Conservation (phyloP, 2,329 filamentous ascomycete genomes). For the Fusarium sp. region DNA sequence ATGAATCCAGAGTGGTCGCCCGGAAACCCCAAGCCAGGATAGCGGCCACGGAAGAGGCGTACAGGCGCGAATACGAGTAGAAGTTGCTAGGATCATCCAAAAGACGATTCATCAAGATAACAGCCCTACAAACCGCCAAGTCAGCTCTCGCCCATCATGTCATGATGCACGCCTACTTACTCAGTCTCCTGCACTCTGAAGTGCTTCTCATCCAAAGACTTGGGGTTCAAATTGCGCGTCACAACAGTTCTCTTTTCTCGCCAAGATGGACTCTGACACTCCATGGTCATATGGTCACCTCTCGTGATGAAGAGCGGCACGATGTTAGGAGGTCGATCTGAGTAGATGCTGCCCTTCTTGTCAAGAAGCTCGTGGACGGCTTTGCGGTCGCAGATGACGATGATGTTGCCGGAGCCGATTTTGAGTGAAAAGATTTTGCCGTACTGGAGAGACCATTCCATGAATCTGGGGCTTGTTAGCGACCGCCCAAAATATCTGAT, state of each 20-base stretch:
- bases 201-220: not conserved
- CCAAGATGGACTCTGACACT: not conserved
- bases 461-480: not conserved
- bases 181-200: not conserved
- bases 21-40: not conserved
- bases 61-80: not conserved
- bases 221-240: not conserved
- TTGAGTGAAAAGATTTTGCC: not conserved
- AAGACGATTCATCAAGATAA: not conserved
- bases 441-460: not conserved
- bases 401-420: not conserved
- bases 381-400: not conserved
- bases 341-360: not conserved
- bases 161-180: not conserved
- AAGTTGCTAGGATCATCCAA: not conserved
- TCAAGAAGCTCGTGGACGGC: not conserved
- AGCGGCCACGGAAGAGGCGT: not conserved
- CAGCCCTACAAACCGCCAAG: not conserved
- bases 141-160: accelerated
- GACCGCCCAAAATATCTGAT: accelerated
- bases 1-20: not conserved
- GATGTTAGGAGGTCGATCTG: not conserved
- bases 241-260: not conserved
- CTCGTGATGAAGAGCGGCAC: not conserved
- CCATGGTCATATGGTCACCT: not conserved